Conservation (phyloP, 768 basidiomycete genomes). For the Podaxis pistillaris region DNA sequence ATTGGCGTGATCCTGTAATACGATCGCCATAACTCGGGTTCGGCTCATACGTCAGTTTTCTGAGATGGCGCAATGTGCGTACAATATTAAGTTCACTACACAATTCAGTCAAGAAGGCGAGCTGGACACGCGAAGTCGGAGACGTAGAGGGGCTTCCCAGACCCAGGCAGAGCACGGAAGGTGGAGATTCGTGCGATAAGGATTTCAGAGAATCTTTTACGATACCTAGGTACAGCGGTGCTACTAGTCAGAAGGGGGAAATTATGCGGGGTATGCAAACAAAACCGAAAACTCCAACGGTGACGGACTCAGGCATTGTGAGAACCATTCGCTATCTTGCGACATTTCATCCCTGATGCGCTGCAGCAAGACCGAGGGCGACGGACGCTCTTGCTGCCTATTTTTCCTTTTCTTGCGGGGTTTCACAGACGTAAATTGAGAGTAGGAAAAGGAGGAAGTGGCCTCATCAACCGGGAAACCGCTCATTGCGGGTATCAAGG, state of each 20-base stretch:
- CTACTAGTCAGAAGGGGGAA: slow-evolving; percentile 7
- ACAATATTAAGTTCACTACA: slow-evolving; percentile 59
- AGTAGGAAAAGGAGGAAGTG: slow-evolving; percentile 39
- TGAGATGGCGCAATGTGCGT: slow-evolving; percentile 31
- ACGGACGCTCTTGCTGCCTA: slow-evolving; percentile 29
- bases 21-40: slow-evolving; percentile 14
- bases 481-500: slow-evolving; percentile 17
- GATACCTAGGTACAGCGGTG: slow-evolving; percentile 28
- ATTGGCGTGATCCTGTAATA: slow-evolving; percentile 40
- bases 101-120: slow-evolving; percentile 59
- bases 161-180: slow-evolving; percentile 62
- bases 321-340: slow-evolving; percentile 48
- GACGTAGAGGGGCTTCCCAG: slow-evolving; percentile 71
- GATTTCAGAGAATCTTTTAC: slow-evolving; percentile 31
- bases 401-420: slow-evolving; percentile 53
- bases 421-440: slow-evolving; percentile 50
- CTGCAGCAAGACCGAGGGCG: slow-evolving; percentile 38
- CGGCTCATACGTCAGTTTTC: slow-evolving; percentile 8
- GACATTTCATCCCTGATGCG: slow-evolving; percentile 45
- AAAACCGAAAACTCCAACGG: background rate
- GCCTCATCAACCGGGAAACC: slow-evolving; percentile 11
- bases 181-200: slow-evolving; percentile 23
- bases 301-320: slow-evolving; percentile 28
- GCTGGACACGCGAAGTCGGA: slow-evolving; percentile 61
- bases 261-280: background rate